These are phyloP conservation scores for Apiospora koreana DNA, from an alignment of 2,329 filamentous ascomycete species.

Conservation along the genomic window DNA sequence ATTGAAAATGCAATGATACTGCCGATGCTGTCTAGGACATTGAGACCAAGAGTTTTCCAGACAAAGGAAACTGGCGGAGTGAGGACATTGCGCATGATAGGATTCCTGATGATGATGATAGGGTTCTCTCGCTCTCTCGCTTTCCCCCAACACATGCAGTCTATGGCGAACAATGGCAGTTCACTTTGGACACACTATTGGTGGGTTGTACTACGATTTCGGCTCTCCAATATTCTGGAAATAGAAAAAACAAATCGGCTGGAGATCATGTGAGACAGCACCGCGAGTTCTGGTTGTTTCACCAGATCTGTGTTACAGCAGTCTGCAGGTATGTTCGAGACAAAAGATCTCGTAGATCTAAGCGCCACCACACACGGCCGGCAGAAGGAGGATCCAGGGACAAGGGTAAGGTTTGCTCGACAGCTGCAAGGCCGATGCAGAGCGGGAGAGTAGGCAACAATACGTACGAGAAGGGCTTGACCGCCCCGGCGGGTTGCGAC, in stretches of 20 bases:
- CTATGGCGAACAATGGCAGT: neutral
- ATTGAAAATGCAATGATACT: slow-evolving; percentile 9
- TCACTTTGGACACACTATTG: slow-evolving; percentile 6
- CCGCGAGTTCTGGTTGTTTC: neutral
- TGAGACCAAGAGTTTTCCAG: neutral
- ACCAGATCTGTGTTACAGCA: slow-evolving; percentile 13
- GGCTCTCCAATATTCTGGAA: slow-evolving; percentile 11
- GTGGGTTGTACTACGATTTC: neutral
- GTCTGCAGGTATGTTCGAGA: slow-evolving; percentile 6
- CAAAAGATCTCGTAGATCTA: slow-evolving; percentile 10
- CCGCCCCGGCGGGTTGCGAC: slow-evolving; percentile 11
- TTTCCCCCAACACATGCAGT: neutral
- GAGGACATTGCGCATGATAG: neutral
- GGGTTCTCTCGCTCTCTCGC: neutral
- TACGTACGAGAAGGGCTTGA: slow-evolving; percentile 11
- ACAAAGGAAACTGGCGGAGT: slow-evolving; percentile 6
- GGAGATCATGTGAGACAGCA: slow-evolving; percentile 12
- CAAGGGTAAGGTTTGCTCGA: slow-evolving; percentile 10
- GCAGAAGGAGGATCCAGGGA: slow-evolving; percentile 1
- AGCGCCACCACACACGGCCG: slow-evolving; percentile 7
- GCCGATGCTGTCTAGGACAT: slow-evolving; percentile 14
- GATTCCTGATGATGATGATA: neutral
- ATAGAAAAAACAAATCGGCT: neutral
- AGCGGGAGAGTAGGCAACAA: slow-evolving; percentile 9
- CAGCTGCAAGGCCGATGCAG: slow-evolving; percentile 10